A percentile compares a stretch with the other conserved stretches of the same genome.
Conservation (phyloP, 805 yeast species). For the Komagataella mondaviorum region DNA sequence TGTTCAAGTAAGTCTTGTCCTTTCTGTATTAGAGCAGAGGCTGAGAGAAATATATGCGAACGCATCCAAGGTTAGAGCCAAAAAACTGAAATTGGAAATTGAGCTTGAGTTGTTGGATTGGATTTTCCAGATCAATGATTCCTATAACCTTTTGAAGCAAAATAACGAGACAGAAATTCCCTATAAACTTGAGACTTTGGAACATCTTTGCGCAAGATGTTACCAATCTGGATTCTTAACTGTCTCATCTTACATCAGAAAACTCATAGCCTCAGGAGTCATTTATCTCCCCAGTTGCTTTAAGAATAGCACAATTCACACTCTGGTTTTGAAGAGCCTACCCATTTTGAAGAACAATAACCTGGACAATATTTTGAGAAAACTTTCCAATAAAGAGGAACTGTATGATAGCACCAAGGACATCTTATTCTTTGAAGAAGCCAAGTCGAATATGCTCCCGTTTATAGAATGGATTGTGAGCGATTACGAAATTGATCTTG, state of each 20-base stretch:
- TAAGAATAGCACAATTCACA: conserved; percentile 37
- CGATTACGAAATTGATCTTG: not conserved
- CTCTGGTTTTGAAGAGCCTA: conserved; percentile 41
- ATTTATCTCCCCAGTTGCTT: conserved; percentile 45
- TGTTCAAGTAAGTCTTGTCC: conserved; percentile 10
- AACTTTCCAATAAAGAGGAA: not conserved
- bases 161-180: conserved; percentile 14
- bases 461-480: not conserved
- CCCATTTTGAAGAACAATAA: conserved; percentile 35
- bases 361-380: conserved; percentile 13
- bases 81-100: conserved; percentile 14
- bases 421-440: not conserved
- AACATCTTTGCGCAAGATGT: not conserved
- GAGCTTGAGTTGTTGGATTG: conserved; percentile 19
- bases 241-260: conserved; percentile 59
- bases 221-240: conserved; percentile 21
- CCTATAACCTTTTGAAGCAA: conserved; percentile 1
- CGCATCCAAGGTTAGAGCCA: conserved; percentile 10
- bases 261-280: conserved; percentile 76
- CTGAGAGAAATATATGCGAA: conserved; percentile 6
- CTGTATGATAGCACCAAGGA: not conserved
- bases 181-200: conserved; percentile 4
- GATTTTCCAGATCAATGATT: conserved; percentile 12
- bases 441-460: not conserved
- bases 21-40: conserved; percentile 13